Percentiles rank a stretch among this genome's conserved stretches.
Conservation (phyloP, 2,329 filamentous ascomycete species). For the Calonectria henricotiae region DNA sequence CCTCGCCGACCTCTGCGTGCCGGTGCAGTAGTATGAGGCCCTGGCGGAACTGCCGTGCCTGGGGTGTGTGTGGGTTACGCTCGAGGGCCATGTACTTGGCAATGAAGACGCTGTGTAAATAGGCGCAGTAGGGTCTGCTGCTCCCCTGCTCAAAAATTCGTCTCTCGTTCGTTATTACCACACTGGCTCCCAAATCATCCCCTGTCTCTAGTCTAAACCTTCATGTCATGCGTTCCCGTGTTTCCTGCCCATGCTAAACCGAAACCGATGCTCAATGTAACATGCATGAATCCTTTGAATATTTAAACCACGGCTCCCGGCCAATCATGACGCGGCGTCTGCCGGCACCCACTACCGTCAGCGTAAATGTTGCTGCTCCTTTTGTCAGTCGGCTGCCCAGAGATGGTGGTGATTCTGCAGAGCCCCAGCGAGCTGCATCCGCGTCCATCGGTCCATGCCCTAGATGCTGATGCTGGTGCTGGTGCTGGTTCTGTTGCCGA, state of each 20-base stretch:
- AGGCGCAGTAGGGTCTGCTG: background rate
- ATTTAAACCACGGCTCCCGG: background rate
- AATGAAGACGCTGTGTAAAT: background rate
- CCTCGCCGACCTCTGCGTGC: background rate
- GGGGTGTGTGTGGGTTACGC: background rate
- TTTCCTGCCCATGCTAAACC: conserved; percentile 4
- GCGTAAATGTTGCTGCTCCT: background rate
- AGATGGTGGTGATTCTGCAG: background rate
- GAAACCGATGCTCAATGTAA: conserved; percentile 7
- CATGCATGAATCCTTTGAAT: conserved; percentile 2
- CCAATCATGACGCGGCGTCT: background rate
- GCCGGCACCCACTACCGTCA: background rate
- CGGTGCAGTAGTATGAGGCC: background rate
- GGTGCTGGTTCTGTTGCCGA: conserved; percentile 10
- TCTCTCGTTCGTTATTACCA: conserved; percentile 6
- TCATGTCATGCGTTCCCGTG: conserved; percentile 8
- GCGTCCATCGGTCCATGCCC: background rate
- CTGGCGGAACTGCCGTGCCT: background rate
- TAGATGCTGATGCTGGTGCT: conserved; percentile 3
- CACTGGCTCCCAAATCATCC: background rate
- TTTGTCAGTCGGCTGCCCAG: background rate
- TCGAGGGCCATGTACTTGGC: background rate
- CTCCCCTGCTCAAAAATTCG: conserved; percentile 1
- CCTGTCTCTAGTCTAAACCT: background rate
- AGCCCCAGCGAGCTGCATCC: conserved; percentile 6